phyloP scores from a whole-genome alignment of 768 basidiomycete genomes.

The Panellus pusillus region DNA sequence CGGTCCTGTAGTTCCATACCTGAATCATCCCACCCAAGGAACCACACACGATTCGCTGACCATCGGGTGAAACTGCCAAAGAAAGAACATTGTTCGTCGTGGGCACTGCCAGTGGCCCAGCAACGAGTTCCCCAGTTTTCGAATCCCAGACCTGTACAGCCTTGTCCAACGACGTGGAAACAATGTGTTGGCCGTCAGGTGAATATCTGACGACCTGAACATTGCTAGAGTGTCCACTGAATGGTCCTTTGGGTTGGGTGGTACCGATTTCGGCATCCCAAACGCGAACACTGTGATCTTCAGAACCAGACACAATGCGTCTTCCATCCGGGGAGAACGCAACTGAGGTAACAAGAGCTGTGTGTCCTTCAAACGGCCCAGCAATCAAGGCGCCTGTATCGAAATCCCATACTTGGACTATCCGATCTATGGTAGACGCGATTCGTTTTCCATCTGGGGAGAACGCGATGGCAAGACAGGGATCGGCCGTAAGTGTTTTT shows the following conservation, averaged over 20 bases:
- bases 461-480: neutral
- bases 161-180: constrained; percentile 25
- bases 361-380: neutral
- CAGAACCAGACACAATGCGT: constrained; percentile 41
- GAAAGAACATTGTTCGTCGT: constrained; percentile 21
- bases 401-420: neutral
- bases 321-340: neutral
- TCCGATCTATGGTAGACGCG: neutral
- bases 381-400: neutral
- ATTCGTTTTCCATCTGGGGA: neutral
- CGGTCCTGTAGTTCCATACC: constrained; percentile 24
- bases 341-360: neutral
- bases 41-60: constrained; percentile 49
- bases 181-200: constrained; percentile 20
- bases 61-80: constrained; percentile 53
- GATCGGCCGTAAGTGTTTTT: neutral
- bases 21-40: constrained; percentile 52
- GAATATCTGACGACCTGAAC: constrained; percentile 25
- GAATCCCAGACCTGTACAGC: constrained; percentile 29
- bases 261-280: constrained; percentile 45
- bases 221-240: constrained; percentile 14
- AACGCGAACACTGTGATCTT: constrained; percentile 52
- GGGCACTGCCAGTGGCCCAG: constrained; percentile 1
- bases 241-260: neutral
- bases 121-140: constrained; percentile 5